Percentiles rank a stretch among this genome's conserved stretches.
These are phyloP conservation scores for Capsicum pubescens DNA, from an alignment of 257 asterid genomes.

Conservation along the genomic window DNA sequence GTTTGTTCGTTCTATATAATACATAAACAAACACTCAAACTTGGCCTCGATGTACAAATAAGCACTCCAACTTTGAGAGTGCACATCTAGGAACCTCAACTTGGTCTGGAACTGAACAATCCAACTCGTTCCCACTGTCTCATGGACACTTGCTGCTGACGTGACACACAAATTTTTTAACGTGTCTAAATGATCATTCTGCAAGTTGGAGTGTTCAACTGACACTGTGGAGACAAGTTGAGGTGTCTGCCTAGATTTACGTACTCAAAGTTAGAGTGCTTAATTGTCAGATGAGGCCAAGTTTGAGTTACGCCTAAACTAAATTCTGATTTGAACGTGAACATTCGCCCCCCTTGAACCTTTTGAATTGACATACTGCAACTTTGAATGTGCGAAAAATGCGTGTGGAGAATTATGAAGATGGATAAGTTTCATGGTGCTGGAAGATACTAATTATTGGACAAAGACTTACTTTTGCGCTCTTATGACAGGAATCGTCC, in stretches of 20 bases:
- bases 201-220: background rate
- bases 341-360: too few species aligned
- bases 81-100: background rate
- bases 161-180: background rate
- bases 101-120: background rate
- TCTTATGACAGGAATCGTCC: constrained; percentile 50
- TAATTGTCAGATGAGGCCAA: background rate
- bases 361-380: constrained; percentile 11
- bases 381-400: background rate
- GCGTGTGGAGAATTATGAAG: background rate
- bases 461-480: constrained; percentile 1
- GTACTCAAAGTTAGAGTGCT: background rate
- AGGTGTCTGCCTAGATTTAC: background rate
- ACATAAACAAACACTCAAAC: background rate
- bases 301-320: background rate
- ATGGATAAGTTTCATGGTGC: constrained; percentile 22
- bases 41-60: background rate
- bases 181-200: background rate
- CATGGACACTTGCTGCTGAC: too few species aligned
- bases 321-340: background rate
- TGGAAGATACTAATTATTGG: constrained; percentile 10
- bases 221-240: background rate
- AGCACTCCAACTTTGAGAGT: background rate
- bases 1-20: background rate
- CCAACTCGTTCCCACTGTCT: too few species aligned